A percentile compares a stretch with the other conserved stretches of the same genome.
These are phyloP conservation scores for Breviolum minutum DNA, from an alignment of 73 alveolate species.

Conservation along the genomic window DNA sequence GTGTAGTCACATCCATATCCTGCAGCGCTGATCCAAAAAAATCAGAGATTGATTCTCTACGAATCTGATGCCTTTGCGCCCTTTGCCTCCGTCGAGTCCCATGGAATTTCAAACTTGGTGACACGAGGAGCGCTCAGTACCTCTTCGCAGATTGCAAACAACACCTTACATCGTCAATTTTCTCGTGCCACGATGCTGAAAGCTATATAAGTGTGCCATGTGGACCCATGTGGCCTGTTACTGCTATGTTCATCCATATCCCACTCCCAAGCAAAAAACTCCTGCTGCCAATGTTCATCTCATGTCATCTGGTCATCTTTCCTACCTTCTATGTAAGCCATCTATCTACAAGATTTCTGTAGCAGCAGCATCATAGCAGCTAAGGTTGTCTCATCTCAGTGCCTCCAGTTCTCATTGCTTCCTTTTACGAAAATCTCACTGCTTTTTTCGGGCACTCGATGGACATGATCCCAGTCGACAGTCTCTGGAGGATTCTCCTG, in stretches of 20 bases:
- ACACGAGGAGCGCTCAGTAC: conserved; percentile 81
- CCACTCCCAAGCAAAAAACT: not conserved
- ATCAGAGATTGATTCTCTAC: too few relatives aligned
- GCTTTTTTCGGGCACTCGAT: not conserved
- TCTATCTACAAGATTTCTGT: too few relatives aligned
- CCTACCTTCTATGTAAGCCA: not conserved
- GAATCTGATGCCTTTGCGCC: not conserved
- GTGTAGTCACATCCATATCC: conserved; percentile 1
- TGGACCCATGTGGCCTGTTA: not conserved
- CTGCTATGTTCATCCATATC: not conserved
- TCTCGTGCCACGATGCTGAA: too few relatives aligned
- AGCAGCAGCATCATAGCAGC: too few relatives aligned
- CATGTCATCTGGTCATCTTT: not conserved
- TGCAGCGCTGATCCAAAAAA: not conserved
- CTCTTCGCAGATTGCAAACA: too few relatives aligned
- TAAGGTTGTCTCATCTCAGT: too few relatives aligned
- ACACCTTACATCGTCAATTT: too few relatives aligned
- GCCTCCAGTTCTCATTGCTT: too few relatives aligned
- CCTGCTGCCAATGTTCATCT: not conserved
- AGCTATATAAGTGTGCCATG: too few relatives aligned
- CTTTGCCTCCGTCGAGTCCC: conserved; percentile 48
- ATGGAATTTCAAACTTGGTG: conserved; percentile 54
- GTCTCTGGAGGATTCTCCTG: conserved; percentile 55
- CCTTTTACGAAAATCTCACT: not conserved
- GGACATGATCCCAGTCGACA: conserved; percentile 34